Base-by-base conservation (phyloP, 441 rosid genomes). In the Lagerstroemia fauriei region DNA sequence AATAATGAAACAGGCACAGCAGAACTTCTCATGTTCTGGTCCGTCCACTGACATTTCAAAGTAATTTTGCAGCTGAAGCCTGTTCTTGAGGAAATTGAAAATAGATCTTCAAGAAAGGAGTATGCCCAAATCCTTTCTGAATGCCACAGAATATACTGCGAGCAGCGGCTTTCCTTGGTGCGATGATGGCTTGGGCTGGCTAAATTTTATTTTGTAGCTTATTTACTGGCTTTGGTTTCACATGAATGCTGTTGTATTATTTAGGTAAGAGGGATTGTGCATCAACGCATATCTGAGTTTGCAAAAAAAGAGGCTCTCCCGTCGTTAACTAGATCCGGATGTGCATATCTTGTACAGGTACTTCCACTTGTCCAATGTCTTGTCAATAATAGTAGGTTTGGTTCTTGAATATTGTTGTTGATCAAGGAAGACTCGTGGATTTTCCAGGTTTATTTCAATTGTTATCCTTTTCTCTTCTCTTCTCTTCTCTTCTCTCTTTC, bases 121-220 rank as follows among this genome's bases (percentile, higher is more conserved):
- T 93, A 95, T 86, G 88, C 85, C 85, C 95, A 92, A 88, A 85
- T 96, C 78, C 96, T 96, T 87, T 88, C 92, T 56, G 99, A 95
- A 84, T 96, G 98, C 90, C 99, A 96, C 89, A 93, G 89, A 87
- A 79, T 93, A 88, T 96, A 95, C 85, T 96, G 99, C 87, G 99
- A 93, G 89, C 98, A 95, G 81, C 88, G 98, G 53, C 98, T 96
- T 90, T 92, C 94, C 57, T 89, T 96, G 90, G 99, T 96, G 86
- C 87, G 95, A 79, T 83, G 48, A 81, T 83, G 74, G 69, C 82
- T 76, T 65, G 38, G 57, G 59, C 72, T 82, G n/a, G 68, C 66
- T 85, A 50, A 31, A 9, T 9, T 72, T 61, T 79, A 11, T 77
- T 27, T 83, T 81, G 22, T 53, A 68, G 74, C 78, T 20, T 34